phyloP scores from a whole-genome alignment of 2,329 filamentous ascomycete species.

The Fusarium circinatum region DNA sequence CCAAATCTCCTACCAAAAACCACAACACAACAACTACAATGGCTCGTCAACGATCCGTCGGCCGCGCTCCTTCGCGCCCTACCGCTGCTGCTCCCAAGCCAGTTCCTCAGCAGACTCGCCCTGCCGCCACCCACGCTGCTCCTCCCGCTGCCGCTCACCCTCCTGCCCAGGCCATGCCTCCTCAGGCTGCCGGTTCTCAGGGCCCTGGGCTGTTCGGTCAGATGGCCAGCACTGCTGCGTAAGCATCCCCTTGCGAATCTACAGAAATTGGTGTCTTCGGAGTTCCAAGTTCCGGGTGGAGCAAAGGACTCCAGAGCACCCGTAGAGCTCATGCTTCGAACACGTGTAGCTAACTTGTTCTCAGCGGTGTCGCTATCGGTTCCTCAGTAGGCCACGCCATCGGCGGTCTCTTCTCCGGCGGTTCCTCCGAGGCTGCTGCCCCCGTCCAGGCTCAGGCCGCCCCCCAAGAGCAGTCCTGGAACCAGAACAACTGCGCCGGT shows the following conservation, averaged over 20 bases:
- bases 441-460: conserved; percentile 59
- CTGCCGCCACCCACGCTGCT: conserved; percentile 74
- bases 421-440: conserved; percentile 65
- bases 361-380: conserved; percentile 93
- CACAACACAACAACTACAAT: conserved; percentile 55
- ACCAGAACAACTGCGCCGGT: conserved; percentile 75
- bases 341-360: conserved; percentile 34
- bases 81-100: conserved; percentile 64
- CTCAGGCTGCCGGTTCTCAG: conserved; percentile 59
- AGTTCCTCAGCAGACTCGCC: conserved; percentile 72
- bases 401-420: conserved; percentile 91
- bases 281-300: conserved; percentile 3
- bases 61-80: conserved; percentile 73
- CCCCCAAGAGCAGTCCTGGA: conserved; percentile 63
- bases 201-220: conserved; percentile 92
- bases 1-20: conserved; percentile 10
- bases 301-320: not conserved
- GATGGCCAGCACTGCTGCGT: conserved; percentile 98
- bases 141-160: conserved; percentile 56
- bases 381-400: conserved; percentile 96
- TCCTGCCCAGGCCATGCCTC: conserved; percentile 26
- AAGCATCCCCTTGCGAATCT: conserved; percentile 58
- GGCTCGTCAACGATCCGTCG: conserved; percentile 81
- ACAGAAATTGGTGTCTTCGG: not conserved
- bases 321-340: not conserved